Evolutionary conservation across 2,329 filamentous ascomycete genomes (phyloP).

Genomic region (Seiridium cupressi): DNA sequence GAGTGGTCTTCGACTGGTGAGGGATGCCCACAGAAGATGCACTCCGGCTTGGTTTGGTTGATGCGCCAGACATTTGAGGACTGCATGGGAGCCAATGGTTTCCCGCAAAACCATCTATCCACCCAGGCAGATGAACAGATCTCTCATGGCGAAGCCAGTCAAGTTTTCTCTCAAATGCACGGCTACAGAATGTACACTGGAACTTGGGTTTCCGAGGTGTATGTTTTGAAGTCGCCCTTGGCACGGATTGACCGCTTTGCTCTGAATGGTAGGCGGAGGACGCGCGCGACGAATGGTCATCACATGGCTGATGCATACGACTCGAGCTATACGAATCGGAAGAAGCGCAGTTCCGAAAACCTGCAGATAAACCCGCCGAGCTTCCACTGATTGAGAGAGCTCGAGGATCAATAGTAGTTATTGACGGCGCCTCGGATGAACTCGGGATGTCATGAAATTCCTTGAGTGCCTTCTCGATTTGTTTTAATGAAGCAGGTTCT

Average conservation of each 20-base stretch:
- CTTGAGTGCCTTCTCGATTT: constrained; percentile 34
- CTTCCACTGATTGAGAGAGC: neutral
- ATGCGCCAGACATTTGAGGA: constrained; percentile 48
- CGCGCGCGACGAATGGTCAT: neutral
- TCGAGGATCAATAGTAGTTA: neutral
- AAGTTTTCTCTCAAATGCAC: constrained; percentile 37
- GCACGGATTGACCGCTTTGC: neutral
- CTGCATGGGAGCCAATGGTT: constrained; percentile 28
- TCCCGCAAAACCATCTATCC: constrained; percentile 51
- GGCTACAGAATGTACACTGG: constrained; percentile 36
- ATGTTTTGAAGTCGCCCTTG: neutral
- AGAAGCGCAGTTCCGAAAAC: neutral
- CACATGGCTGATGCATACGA: neutral
- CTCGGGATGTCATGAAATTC: neutral
- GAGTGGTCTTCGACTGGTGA: constrained; percentile 34
- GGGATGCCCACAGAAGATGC: constrained; percentile 35
- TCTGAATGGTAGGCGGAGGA: neutral
- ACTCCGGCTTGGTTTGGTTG: constrained; percentile 38
- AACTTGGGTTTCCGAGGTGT: constrained; percentile 23
- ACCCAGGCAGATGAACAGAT: constrained; percentile 44
- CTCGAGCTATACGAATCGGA: neutral
- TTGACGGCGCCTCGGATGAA: neutral
- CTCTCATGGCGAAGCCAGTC: constrained; percentile 48
- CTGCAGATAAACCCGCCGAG: neutral
- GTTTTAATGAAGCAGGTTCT: constrained; percentile 37